Conservation (phyloP, 768 basidiomycete species). For the Leccinum obscurum region DNA sequence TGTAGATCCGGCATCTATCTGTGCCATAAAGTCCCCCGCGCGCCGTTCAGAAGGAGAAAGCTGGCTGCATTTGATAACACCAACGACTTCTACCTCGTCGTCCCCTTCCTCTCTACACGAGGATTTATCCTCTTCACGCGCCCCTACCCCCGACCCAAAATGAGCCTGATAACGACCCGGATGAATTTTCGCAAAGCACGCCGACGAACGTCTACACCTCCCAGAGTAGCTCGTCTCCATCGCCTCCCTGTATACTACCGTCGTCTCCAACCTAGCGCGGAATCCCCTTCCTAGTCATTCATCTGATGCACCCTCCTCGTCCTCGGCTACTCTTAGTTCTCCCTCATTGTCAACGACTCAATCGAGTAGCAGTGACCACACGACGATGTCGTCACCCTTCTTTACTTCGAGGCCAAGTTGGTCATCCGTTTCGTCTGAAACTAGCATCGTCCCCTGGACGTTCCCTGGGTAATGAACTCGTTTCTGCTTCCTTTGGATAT, state of each 20-base stretch:
- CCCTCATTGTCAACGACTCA: constrained; percentile 18
- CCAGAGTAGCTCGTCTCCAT: constrained; percentile 11
- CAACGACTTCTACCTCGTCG: constrained; percentile 27
- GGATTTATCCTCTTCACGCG: constrained; percentile 29
- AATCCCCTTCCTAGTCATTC: constrained; percentile 14
- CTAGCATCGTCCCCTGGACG: constrained; percentile 11
- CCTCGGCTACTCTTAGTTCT: constrained; percentile 11
- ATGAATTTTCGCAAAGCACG: constrained; percentile 5
- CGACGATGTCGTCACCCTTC: constrained; percentile 8
- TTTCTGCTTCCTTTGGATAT: constrained; percentile 9
- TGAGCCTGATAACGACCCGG: constrained; percentile 8
- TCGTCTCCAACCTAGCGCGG: constrained; percentile 22
- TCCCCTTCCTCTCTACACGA: constrained; percentile 20
- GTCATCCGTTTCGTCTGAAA: constrained; percentile 29
- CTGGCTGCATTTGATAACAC: constrained; percentile 33
- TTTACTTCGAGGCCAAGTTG: constrained; percentile 23
- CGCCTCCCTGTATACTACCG: constrained; percentile 28
- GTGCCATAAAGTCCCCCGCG: constrained; percentile 14
- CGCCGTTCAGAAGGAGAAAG: constrained; percentile 31
- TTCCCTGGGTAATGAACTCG: constrained; percentile 18
- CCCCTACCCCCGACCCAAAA: constrained; percentile 19
- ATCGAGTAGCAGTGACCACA: constrained; percentile 17
- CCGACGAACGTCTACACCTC: constrained; percentile 8
- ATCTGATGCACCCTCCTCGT: constrained; percentile 11
- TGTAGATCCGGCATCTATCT: constrained; percentile 18